phyloP scores from a whole-genome alignment of 148 eudicot species.

The Simmondsia chinensis region DNA sequence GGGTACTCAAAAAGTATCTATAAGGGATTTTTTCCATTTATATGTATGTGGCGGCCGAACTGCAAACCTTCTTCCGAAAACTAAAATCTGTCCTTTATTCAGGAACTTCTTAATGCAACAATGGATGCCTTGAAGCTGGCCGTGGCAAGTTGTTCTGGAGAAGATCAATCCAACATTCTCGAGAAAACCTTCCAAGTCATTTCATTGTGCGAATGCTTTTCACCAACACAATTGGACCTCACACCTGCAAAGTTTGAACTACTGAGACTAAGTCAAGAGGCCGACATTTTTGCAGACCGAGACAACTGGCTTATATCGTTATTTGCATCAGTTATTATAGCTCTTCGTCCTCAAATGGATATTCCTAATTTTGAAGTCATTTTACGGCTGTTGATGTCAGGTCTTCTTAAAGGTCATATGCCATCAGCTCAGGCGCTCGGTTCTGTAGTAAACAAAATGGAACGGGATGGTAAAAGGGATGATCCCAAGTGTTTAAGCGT shows the following conservation, averaged over 20 bases:
- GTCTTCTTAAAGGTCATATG: constrained; percentile 47
- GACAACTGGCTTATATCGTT: constrained; percentile 65
- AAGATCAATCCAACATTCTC: constrained; percentile 42
- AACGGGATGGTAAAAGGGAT: constrained; percentile 23
- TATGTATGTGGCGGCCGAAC: no score
- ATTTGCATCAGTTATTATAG: constrained; percentile 72
- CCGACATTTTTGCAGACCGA: constrained; percentile 22
- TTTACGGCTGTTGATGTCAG: constrained; percentile 31
- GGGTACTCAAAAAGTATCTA: no score
- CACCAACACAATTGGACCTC: constrained; percentile 14
- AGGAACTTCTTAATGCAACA: constrained; percentile 71
- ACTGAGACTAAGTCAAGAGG: constrained; percentile 17
- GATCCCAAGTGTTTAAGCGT: constrained; percentile 24
- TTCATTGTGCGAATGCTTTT: constrained; percentile 25
- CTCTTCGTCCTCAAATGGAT: constrained; percentile 60
- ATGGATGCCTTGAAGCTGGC: constrained; percentile 62
- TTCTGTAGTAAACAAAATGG: constrained; percentile 75
- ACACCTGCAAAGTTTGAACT: constrained; percentile 22
- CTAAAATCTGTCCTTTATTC: constrained; percentile 14
- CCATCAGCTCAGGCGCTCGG: constrained; percentile 94
- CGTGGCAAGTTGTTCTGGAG: constrained; percentile 54
- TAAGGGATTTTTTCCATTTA: no score
- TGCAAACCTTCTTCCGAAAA: no score
- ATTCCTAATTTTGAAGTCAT: constrained; percentile 31
- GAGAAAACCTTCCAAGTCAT: constrained; percentile 51